Conservation (phyloP, 805 yeast species). For the Lipomyces sp. region DNA sequence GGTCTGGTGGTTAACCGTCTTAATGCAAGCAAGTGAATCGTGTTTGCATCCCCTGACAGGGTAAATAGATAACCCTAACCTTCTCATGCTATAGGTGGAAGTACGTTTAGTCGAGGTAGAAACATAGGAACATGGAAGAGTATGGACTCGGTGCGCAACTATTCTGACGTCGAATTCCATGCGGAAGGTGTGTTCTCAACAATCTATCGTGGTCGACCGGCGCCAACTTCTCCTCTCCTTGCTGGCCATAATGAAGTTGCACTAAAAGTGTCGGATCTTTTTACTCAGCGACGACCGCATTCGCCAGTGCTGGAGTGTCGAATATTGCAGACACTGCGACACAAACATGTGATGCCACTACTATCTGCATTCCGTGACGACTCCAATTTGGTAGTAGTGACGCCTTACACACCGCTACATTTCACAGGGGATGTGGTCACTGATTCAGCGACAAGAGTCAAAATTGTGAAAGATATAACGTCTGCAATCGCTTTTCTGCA, state of each 20-base stretch:
- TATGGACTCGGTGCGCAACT: slow-evolving; percentile 20
- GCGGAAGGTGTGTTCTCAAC: slow-evolving; percentile 28
- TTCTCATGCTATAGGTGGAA: not conserved
- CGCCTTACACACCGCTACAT: slow-evolving; percentile 50
- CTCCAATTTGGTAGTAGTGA: slow-evolving; percentile 50
- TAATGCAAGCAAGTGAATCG: no score
- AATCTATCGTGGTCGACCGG: slow-evolving; percentile 13
- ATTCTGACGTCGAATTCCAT: slow-evolving; percentile 23
- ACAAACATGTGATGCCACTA: slow-evolving; percentile 37
- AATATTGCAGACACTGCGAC: slow-evolving; percentile 44
- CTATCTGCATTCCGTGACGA: slow-evolving; percentile 42
- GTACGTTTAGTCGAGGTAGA: not conserved
- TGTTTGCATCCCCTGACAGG: no score
- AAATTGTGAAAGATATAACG: slow-evolving; percentile 49
- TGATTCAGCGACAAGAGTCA: slow-evolving; percentile 41
- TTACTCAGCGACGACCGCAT: slow-evolving; percentile 61
- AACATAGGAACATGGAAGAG: not conserved
- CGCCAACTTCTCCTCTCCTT: not conserved
- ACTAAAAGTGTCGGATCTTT: slow-evolving; percentile 55
- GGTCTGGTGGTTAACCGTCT: no score
- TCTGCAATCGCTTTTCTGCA: slow-evolving; percentile 71
- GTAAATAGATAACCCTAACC: no score
- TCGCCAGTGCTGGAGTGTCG: slow-evolving; percentile 53
- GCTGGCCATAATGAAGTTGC: slow-evolving; percentile 45
- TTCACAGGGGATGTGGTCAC: slow-evolving; percentile 48